phyloP scores from a whole-genome alignment of 345 rosid genomes.

The Heritiera fomes region DNA sequence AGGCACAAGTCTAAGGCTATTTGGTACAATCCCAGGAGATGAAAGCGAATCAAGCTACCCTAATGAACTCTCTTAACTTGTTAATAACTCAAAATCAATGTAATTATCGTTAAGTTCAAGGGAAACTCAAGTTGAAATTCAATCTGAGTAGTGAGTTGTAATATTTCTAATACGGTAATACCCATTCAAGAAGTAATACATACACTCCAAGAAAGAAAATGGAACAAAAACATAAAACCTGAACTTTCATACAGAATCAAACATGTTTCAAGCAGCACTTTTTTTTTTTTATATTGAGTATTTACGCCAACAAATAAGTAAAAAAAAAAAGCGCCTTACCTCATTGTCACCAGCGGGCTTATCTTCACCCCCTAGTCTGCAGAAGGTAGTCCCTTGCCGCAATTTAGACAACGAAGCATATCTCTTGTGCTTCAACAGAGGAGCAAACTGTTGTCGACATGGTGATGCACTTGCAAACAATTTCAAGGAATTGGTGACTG shows the following conservation, averaged over 20 bases:
- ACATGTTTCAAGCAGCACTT: neutral
- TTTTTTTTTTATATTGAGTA: neutral
- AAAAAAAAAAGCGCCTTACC: neutral
- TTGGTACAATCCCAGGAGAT: neutral
- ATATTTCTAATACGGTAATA: neutral
- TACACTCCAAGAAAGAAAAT: no score
- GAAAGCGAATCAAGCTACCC: neutral
- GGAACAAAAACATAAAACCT: neutral
- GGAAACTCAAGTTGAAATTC: neutral
- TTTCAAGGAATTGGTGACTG: constrained; percentile 1
- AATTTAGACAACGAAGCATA: neutral
- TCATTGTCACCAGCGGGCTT: constrained; percentile 1
- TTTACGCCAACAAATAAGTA: neutral
- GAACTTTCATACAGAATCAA: neutral
- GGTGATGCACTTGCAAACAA: neutral
- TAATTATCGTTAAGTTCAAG: neutral
- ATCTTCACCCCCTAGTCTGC: constrained; percentile 13
- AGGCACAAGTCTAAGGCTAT: neutral
- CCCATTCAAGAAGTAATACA: neutral
- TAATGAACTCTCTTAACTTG: neutral
- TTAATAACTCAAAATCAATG: neutral
- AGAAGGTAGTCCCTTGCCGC: neutral
- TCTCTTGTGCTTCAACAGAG: neutral
- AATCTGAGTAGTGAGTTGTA: neutral
- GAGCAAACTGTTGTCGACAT: neutral